Base-by-base conservation (phyloP, 2,329 filamentous ascomycete genomes). In the Westerdykella aurantiaca region DNA sequence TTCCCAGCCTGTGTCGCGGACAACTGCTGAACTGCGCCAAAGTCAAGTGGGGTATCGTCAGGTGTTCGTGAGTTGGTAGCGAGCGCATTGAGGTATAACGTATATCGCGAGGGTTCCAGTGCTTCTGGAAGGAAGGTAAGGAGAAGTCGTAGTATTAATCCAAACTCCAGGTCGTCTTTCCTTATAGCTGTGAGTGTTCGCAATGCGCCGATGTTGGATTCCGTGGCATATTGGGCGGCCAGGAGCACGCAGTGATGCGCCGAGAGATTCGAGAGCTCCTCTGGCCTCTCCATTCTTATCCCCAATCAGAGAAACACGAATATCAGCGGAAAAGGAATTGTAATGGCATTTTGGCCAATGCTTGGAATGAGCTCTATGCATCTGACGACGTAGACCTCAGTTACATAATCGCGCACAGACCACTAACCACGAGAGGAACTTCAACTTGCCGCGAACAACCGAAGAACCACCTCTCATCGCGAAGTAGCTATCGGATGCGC, bases 111-210 rank as follows among this genome's bases (percentile, higher is more conserved):
- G 5, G 87, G 81, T 5, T 78, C 77, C 5, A 81, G 60, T 35
- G 78, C 83, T 65, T 91, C 86, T 21, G 88, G 88, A 1, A 94
- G 74, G 60, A 84, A 87, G 16, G 83, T 87, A 37, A 94, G 75
- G 17, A 94, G 69, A 42, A 93, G 81, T 37, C 84, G 81, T 45
- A 93, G 73, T 18, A 87, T 62, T 12, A 88, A 70, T 44, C 85
- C 80, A 37, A 78, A 75, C 22, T 77, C 73, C 43, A 93, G 72
- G 31, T 82, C 74, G 43, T 76, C 70, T 42, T 69, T 67, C 53
- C 85, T 71, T 33, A 73, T 70, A 17, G 76, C 72, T 41, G 80
- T 75, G 49, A 93, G 72, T 42, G 72, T 72, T 44, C 77, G 74
- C 47, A 93, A 70, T 51, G 77, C 75, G 53, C 75, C 64, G 55